Percentiles rank a stretch among this genome's conserved stretches.
phyloP scores from a whole-genome alignment of 352 stramenopile species.

The Blastocystis hominis region DNA sequence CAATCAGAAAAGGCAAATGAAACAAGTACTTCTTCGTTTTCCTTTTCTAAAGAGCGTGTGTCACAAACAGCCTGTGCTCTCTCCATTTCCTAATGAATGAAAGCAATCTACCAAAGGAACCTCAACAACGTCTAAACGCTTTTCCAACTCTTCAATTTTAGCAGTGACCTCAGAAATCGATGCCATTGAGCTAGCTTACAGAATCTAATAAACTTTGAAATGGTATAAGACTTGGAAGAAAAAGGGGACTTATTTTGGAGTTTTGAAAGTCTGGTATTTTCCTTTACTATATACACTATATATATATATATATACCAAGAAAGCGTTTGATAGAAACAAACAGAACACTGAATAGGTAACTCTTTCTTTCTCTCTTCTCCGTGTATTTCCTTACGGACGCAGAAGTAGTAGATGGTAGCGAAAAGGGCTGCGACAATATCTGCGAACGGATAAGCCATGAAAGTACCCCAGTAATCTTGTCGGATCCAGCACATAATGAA shows the following conservation, averaged over 20 bases:
- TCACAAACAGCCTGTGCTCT: background rate
- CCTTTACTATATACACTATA: no score
- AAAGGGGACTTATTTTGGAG: background rate
- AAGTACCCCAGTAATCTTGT: slow-evolving; percentile 47
- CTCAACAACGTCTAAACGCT: background rate
- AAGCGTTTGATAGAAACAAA: background rate
- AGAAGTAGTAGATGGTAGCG: slow-evolving; percentile 41
- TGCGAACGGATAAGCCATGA: slow-evolving; percentile 51
- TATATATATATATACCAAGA: no score
- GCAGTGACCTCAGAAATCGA: background rate
- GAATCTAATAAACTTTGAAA: no score
- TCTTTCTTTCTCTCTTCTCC: background rate
- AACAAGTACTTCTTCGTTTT: background rate
- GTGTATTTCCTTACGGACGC: slow-evolving; percentile 18
- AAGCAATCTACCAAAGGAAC: background rate
- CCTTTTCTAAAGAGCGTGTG: background rate
- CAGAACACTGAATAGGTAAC: background rate
- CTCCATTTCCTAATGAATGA: slow-evolving; percentile 8
- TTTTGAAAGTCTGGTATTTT: no score
- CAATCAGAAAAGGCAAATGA: background rate
- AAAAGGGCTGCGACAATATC: background rate
- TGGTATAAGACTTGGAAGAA: no score
- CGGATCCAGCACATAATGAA: slow-evolving; percentile 27
- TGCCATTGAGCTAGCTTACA: background rate
- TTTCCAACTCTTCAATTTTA: slow-evolving; percentile 1